Conservation (phyloP, 108 stramenopile genomes). For the Conticribra guillardii region DNA sequence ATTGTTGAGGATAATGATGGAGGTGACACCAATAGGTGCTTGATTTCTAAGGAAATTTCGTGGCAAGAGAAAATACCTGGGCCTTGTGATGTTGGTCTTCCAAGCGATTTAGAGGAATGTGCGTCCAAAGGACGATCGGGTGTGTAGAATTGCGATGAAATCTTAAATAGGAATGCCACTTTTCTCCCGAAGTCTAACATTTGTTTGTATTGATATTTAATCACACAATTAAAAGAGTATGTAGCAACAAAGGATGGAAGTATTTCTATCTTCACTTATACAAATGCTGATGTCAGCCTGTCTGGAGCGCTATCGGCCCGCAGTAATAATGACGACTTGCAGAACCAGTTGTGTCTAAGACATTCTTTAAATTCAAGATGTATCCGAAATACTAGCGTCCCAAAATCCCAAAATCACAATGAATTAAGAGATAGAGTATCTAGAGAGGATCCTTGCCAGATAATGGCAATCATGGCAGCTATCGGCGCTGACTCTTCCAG, state of each 20-base stretch:
- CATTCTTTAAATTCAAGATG: too few relatives aligned
- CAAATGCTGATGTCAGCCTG: conserved; percentile 8
- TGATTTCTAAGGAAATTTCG: conserved; percentile 17
- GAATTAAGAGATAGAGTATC: conserved; percentile 15
- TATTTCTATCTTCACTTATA: conserved; percentile 28
- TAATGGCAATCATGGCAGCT: conserved; percentile 32
- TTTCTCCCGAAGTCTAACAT: too few relatives aligned
- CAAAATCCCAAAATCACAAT: neutral
- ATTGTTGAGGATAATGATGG: neutral
- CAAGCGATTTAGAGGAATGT: neutral
- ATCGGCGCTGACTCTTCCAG: neutral
- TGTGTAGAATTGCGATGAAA: neutral
- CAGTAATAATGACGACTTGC: neutral
- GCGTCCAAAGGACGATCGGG: neutral
- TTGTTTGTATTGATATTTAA: neutral
- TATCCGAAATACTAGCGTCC: neutral
- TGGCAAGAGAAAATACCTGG: conserved; percentile 31
- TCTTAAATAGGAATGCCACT: neutral
- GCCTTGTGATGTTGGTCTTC: neutral
- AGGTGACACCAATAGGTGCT: neutral
- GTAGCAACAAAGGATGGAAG: neutral
- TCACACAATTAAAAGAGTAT: neutral
- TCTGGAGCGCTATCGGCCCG: neutral
- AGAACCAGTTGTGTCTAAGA: neutral
- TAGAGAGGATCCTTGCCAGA: conserved; percentile 24